Evolutionary conservation across 2,329 filamentous ascomycete species (phyloP).

Genomic region (Lasiodiplodia hormozganensis): DNA sequence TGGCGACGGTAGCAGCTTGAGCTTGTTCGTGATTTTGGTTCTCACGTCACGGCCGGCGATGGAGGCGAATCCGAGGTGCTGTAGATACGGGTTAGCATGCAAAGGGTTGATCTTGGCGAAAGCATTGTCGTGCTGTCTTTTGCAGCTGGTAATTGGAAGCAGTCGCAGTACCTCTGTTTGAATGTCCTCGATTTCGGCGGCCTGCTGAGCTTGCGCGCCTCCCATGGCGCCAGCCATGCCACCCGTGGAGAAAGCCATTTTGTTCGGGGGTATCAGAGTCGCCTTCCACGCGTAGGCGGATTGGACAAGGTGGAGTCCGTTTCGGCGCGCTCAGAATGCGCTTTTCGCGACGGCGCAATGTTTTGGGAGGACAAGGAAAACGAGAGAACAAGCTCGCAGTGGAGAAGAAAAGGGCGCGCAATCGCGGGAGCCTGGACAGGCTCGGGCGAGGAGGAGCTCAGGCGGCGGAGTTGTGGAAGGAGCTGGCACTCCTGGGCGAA

Average conservation of each 20-base stretch:
- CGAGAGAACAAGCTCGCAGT: conserved; percentile 9
- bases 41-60: conserved; percentile 13
- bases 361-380: conserved; percentile 18
- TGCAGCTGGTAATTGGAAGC: not conserved
- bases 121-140: conserved; percentile 30
- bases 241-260: conserved; percentile 71
- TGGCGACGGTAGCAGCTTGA: conserved; percentile 76
- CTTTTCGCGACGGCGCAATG: conserved; percentile 24
- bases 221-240: conserved; percentile 51
- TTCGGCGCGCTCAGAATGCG: conserved; percentile 3
- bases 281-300: not conserved
- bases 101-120: not conserved
- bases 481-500: conserved; percentile 10
- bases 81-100: conserved; percentile 24
- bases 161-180: conserved; percentile 72
- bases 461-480: not conserved
- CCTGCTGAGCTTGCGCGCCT: conserved; percentile 56
- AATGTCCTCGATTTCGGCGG: conserved; percentile 76
- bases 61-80: conserved; percentile 76
- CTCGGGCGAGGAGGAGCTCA: conserved; percentile 9
- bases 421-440: conserved; percentile 17
- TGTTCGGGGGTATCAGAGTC: conserved; percentile 30
- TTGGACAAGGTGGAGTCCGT: not conserved
- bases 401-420: not conserved
- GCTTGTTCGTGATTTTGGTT: conserved; percentile 68